Evolutionary conservation across 257 asterid genomes (phyloP), one percentile per base, ranked within the genome.

Genomic region (Ajuga chamaepitys): DNA sequence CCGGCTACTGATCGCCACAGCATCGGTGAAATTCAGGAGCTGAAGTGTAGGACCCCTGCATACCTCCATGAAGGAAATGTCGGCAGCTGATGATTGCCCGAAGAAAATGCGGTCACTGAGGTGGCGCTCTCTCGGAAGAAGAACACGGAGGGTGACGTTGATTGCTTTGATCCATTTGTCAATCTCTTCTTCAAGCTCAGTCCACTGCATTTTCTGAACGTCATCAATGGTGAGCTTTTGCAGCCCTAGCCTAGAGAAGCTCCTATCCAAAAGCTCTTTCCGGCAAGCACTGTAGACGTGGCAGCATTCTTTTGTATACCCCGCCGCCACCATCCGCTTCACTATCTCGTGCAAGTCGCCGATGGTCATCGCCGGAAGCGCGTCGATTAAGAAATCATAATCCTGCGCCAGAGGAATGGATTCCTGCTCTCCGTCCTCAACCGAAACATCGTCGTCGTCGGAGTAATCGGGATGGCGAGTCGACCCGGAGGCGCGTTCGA

Each of bases 311-410:
- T 85, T 84, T 21, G 71, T 81, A 25, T 81, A 85, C 60, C 96
- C 96, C 7, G 95, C 95, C 22, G 82, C 88, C 74, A 83, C 93
- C 96, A 89, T 89, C 71, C 96, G 74, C 76, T 71, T 83, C 26
- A 81, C 87, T 21, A 86, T 89, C 76, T 83, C 90, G 75, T 81
- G 87, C 60, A 89, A 58, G 26, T 86, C 89, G 40, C 78, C 80
- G 34, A 86, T 79, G 1, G 83, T 75, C 2, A 85, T 85, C 30
- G 83, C 76, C 18, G 95, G 96, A 13, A 89, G 70, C 0, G 91
- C 86, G 66, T 89, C 96, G 11, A 89, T 81, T 9, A 85, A 17
- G 8, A 89, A 68, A 34, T 85, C 84, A 59, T 81, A 89, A 26
- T 83, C 87, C 62, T 80, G 83, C 38, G 87, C 93, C 11, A 84